Evolutionary conservation across 352 stramenopile species (phyloP).

Genomic region (Thalassiosira oceanica): DNA sequence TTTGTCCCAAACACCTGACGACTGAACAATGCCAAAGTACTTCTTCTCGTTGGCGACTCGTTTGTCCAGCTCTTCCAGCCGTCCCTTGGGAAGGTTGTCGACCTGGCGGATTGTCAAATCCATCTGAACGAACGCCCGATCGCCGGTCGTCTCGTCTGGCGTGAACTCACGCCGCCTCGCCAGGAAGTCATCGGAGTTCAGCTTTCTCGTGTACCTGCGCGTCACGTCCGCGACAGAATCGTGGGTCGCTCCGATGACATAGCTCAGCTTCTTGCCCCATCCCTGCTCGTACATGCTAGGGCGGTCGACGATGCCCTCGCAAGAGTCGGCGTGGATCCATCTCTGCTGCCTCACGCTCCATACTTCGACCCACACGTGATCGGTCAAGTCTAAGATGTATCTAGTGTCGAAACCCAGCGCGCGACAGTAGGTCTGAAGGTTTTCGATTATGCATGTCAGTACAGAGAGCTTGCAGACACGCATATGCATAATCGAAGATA

Average conservation of each 20-base stretch:
- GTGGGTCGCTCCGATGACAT: slow-evolving; percentile 67
- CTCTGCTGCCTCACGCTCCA: slow-evolving; percentile 76
- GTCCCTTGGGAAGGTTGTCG: slow-evolving; percentile 32
- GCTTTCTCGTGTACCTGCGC: slow-evolving; percentile 74
- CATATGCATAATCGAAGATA: too few species aligned
- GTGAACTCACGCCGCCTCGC: slow-evolving; percentile 42
- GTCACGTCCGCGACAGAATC: slow-evolving; percentile 91
- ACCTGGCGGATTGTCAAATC: slow-evolving; percentile 37
- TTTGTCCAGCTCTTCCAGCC: slow-evolving; percentile 54
- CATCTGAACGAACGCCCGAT: slow-evolving; percentile 36
- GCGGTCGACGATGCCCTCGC: slow-evolving; percentile 89
- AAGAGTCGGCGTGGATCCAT: slow-evolving; percentile 94
- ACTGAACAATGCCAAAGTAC: slow-evolving; percentile 49
- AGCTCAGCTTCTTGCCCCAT: slow-evolving; percentile 91
- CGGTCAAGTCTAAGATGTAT: slow-evolving; percentile 91
- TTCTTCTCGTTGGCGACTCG: slow-evolving; percentile 37
- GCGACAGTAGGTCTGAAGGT: slow-evolving; percentile 69
- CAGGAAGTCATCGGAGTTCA: slow-evolving; percentile 59
- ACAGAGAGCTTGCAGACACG: too few species aligned
- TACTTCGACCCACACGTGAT: slow-evolving; percentile 94
- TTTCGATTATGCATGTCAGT: too few species aligned
- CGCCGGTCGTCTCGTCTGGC: slow-evolving; percentile 32
- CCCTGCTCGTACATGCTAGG: slow-evolving; percentile 92
- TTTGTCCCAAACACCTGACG: slow-evolving; percentile 53
- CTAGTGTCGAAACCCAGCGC: slow-evolving; percentile 74